phyloP scores from a whole-genome alignment of 2,329 filamentous ascomycete genomes.

The Clarireedia homoeocarpa region DNA sequence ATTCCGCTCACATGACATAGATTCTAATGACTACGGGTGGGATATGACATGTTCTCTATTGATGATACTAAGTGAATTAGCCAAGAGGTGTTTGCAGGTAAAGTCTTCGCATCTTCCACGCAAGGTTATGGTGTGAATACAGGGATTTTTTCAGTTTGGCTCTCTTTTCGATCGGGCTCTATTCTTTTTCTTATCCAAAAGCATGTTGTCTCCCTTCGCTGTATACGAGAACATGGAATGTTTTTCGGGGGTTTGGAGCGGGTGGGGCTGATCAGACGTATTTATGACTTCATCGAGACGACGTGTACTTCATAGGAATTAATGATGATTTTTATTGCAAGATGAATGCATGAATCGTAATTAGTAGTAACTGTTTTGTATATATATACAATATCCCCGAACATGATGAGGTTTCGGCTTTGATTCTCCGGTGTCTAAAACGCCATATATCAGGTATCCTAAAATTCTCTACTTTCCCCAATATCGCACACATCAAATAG shows the following conservation, averaged over 20 bases:
- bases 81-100: conserved; percentile 9
- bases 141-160: conserved; percentile 8
- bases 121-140: conserved; percentile 10
- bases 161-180: conserved; percentile 6
- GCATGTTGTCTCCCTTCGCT: not conserved
- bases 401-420: too few species aligned
- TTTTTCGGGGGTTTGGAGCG: not conserved
- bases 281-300: not conserved
- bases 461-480: conserved; percentile 75
- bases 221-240: conserved; percentile 3
- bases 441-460: conserved; percentile 17
- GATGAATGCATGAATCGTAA: not conserved
- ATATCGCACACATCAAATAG: conserved; percentile 79
- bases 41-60: conserved; percentile 9
- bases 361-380: not conserved
- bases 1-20: conserved; percentile 14
- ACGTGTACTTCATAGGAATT: conserved; percentile 9
- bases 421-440: not conserved
- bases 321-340: conserved; percentile 5
- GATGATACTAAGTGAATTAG: conserved; percentile 9
- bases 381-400: too few species aligned
- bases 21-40: conserved; percentile 10
- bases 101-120: conserved; percentile 4
- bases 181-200: conserved; percentile 6
- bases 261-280: not conserved